These are phyloP conservation scores for Brettanomyces anomalus DNA, from an alignment of 805 yeast genomes.

Conservation along the genomic window DNA sequence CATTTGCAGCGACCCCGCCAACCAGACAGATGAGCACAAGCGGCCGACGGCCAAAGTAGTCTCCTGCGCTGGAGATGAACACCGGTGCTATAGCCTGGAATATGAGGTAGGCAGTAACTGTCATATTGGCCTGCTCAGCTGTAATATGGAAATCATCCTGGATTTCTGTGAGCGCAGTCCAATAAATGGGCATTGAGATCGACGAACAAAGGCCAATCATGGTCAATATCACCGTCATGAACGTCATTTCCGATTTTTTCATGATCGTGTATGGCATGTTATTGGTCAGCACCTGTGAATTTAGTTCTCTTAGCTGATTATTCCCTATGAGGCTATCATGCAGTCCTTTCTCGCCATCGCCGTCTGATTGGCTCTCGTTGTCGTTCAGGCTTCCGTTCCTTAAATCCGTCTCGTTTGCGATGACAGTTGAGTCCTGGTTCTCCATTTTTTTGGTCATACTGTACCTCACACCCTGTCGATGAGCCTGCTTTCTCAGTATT, in stretches of 20 bases:
- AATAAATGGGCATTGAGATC: conserved; percentile 67
- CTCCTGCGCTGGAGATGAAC: conserved; percentile 60
- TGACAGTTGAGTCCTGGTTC: no score
- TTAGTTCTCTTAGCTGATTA: neutral
- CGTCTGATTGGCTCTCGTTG: no score
- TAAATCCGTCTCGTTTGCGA: no score
- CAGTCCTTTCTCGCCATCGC: no score
- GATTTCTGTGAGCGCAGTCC: conserved; percentile 62
- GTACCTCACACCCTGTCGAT: no score
- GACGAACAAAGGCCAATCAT: conserved; percentile 58
- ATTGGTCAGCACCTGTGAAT: conserved; percentile 1
- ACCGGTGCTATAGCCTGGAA: conserved; percentile 75
- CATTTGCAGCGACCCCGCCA: conserved; percentile 50
- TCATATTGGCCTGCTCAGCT: conserved; percentile 51
- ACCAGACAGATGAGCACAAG: conserved; percentile 44
- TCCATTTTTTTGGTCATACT: no score
- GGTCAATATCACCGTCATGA: conserved; percentile 33
- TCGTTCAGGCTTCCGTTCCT: no score
- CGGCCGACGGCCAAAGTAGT: conserved; percentile 65
- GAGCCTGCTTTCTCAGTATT: no score
- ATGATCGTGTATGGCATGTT: conserved; percentile 36
- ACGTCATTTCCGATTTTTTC: conserved; percentile 29
- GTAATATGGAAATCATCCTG: conserved; percentile 45
- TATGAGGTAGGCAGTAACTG: conserved; percentile 68
- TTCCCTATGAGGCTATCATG: no score